A percentile compares a stretch with the other conserved stretches of the same genome.
phyloP scores from a whole-genome alignment of 2,329 filamentous ascomycete species.

The Furcasterigmium sp. region DNA sequence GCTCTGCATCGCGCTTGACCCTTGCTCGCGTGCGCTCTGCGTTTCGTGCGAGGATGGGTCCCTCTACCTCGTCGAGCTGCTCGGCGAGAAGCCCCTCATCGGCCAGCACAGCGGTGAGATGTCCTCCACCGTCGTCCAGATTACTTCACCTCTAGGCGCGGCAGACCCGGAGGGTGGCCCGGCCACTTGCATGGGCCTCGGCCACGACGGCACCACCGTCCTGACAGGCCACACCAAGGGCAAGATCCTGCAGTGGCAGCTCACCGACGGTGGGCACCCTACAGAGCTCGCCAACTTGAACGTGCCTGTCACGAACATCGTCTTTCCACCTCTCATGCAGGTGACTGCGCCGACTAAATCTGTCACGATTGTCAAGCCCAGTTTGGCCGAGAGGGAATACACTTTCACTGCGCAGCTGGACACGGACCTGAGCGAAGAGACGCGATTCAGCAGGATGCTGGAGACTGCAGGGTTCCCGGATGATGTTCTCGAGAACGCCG shows the following conservation, averaged over 20 bases:
- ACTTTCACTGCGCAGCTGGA: constrained; percentile 61
- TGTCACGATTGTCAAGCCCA: constrained; percentile 73
- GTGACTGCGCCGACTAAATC: constrained; percentile 43
- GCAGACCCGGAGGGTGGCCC: constrained; percentile 60
- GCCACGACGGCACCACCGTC: constrained; percentile 75
- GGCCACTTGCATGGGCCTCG: constrained; percentile 64
- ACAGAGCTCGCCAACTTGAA: constrained; percentile 68
- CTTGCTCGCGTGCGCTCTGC: constrained; percentile 77
- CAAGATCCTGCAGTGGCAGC: constrained; percentile 75
- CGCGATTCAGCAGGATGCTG: constrained; percentile 40
- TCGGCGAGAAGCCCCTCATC: constrained; percentile 51
- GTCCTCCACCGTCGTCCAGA: constrained; percentile 52
- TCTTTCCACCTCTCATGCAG: constrained; percentile 61
- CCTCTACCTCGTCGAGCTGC: constrained; percentile 74
- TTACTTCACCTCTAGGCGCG: constrained; percentile 48
- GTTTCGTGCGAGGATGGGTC: constrained; percentile 75
- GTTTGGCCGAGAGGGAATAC: constrained; percentile 60
- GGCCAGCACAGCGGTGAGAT: constrained; percentile 44
- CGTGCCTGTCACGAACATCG: constrained; percentile 75
- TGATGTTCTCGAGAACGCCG: constrained; percentile 42
- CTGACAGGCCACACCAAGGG: constrained; percentile 79
- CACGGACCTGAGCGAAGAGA: constrained; percentile 28
- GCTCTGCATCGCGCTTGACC: constrained; percentile 70
- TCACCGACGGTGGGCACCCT: constrained; percentile 63
- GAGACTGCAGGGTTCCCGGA: constrained; percentile 39